Percentiles rank a stretch among this genome's conserved stretches.
Conservation (phyloP, 495 filamentous ascomycete species). For the Elaphomyces granulatus region DNA sequence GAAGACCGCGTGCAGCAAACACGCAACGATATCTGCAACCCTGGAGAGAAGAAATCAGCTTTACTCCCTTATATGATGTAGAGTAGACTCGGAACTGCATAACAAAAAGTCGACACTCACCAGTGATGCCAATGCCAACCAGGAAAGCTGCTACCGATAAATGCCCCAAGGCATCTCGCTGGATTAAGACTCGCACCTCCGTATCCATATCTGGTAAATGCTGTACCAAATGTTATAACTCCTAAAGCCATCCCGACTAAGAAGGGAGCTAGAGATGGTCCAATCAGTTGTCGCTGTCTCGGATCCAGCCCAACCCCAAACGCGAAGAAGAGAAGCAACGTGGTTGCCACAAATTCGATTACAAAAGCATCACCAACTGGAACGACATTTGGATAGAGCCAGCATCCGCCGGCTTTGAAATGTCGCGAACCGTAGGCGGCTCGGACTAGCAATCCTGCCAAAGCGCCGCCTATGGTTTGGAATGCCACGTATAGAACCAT, state of each 20-base stretch:
- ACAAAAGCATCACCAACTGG: slow-evolving; percentile 22
- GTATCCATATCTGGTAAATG: slow-evolving; percentile 33
- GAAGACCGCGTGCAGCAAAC: neutral
- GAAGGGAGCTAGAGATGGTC: slow-evolving; percentile 34
- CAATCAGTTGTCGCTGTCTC: slow-evolving; percentile 35
- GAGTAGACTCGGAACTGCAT: too few relatives aligned
- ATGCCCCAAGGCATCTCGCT: slow-evolving; percentile 9
- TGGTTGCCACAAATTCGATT: slow-evolving; percentile 31
- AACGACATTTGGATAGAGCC: slow-evolving; percentile 16
- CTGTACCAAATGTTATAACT: slow-evolving; percentile 30
- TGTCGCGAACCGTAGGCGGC: slow-evolving; percentile 19
- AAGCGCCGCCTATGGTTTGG: slow-evolving; percentile 28
- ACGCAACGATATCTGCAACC: slow-evolving; percentile 1
- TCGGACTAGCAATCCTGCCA: slow-evolving; percentile 30
- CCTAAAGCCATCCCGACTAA: slow-evolving; percentile 38
- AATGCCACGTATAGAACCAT: slow-evolving; percentile 30
- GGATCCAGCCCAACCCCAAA: slow-evolving; percentile 46
- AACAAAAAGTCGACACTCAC: too few relatives aligned
- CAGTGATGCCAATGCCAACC: too few relatives aligned
- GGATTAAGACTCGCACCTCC: slow-evolving; percentile 27
- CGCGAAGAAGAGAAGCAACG: slow-evolving; percentile 26
- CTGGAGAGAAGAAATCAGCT: too few relatives aligned
- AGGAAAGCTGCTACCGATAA: slow-evolving; percentile 2
- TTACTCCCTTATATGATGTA: too few relatives aligned
- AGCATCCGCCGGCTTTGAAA: slow-evolving; percentile 25